phyloP scores from a whole-genome alignment of 768 basidiomycete species.

The Neoboletus brunneissimus region DNA sequence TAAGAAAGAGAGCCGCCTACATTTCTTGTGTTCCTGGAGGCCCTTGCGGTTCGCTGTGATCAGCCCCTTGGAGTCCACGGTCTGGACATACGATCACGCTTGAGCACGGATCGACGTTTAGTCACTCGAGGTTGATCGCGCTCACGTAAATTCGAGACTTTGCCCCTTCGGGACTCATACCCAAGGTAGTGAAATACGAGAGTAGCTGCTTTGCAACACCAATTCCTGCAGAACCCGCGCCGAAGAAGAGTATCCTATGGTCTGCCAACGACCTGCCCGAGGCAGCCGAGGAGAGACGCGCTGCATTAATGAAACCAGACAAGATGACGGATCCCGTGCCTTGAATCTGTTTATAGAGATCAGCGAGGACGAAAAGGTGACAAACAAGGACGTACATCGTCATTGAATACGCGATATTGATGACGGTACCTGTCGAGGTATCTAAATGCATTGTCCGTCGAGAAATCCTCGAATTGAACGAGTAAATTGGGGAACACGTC shows the following conservation, averaged over 20 bases:
- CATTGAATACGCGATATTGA: slow-evolving; percentile 64
- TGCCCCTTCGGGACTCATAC: slow-evolving; percentile 65
- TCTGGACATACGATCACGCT: slow-evolving; percentile 35
- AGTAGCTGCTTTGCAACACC: slow-evolving; percentile 52
- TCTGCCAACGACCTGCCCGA: slow-evolving; percentile 43
- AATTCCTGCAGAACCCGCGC: slow-evolving; percentile 52
- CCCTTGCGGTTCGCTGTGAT: slow-evolving; percentile 67
- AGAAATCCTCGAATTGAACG: slow-evolving; percentile 78
- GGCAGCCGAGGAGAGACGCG: slow-evolving; percentile 52
- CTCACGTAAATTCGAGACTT: slow-evolving; percentile 63
- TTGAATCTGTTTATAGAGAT: slow-evolving; percentile 45
- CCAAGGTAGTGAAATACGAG: slow-evolving; percentile 50
- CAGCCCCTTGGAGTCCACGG: slow-evolving; percentile 75
- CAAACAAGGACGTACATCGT: slow-evolving; percentile 51
- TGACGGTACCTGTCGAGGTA: slow-evolving; percentile 64
- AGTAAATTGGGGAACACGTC: slow-evolving; percentile 63
- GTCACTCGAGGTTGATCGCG: slow-evolving; percentile 6
- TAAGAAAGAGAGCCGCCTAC: slow-evolving; percentile 31
- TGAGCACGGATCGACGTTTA: slow-evolving; percentile 9
- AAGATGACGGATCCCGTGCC: slow-evolving; percentile 77
- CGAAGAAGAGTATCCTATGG: slow-evolving; percentile 56
- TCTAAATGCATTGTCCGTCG: slow-evolving; percentile 74
- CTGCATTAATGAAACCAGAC: slow-evolving; percentile 73
- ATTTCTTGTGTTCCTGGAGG: slow-evolving; percentile 73
- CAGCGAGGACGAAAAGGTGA: neutral